A percentile compares a stretch with the other conserved stretches of the same genome.
Evolutionary conservation across 2,329 filamentous ascomycete genomes (phyloP).

Genomic region (Cercospora sojina): DNA sequence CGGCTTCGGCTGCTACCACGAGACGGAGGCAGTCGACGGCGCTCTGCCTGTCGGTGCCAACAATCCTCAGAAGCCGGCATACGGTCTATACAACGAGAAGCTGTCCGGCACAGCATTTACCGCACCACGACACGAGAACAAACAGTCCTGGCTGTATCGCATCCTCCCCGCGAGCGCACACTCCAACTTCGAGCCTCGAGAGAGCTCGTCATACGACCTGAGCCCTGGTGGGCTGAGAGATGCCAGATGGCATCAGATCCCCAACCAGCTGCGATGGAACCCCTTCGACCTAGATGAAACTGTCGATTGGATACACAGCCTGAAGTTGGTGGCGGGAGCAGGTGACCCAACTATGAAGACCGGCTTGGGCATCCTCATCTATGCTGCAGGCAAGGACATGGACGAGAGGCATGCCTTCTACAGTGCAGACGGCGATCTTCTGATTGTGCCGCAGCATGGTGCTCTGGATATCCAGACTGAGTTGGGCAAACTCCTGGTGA

Average conservation of each 20-base stretch:
- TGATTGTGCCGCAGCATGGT: slow-evolving; percentile 66
- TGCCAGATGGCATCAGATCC: slow-evolving; percentile 64
- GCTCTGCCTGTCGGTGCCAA: slow-evolving; percentile 75
- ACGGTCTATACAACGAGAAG: slow-evolving; percentile 77
- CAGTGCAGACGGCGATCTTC: slow-evolving; percentile 70
- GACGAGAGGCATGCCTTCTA: slow-evolving; percentile 72
- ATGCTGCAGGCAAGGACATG: slow-evolving; percentile 78
- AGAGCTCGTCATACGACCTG: slow-evolving; percentile 50
- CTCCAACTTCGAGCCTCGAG: slow-evolving; percentile 53
- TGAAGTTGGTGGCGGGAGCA: slow-evolving; percentile 73
- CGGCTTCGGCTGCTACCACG: slow-evolving; percentile 74
- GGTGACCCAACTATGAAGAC: slow-evolving; percentile 77
- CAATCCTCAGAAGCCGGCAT: slow-evolving; percentile 75
- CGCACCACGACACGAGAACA: slow-evolving; percentile 56
- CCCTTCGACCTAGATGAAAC: slow-evolving; percentile 70
- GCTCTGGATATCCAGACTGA: slow-evolving; percentile 67
- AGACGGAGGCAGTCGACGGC: slow-evolving; percentile 75
- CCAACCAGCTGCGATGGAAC: slow-evolving; percentile 79
- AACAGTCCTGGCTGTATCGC: slow-evolving; percentile 60
- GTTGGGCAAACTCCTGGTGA: slow-evolving; percentile 62
- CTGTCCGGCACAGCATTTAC: slow-evolving; percentile 61
- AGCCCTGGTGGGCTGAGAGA: slow-evolving; percentile 46
- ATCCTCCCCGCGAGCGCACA: slow-evolving; percentile 59
- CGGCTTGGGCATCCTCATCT: slow-evolving; percentile 78
- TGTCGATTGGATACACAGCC: slow-evolving; percentile 66